Evolutionary conservation across 176 grass and related monocot species (phyloP).

Genomic region (Leersia perrieri): DNA sequence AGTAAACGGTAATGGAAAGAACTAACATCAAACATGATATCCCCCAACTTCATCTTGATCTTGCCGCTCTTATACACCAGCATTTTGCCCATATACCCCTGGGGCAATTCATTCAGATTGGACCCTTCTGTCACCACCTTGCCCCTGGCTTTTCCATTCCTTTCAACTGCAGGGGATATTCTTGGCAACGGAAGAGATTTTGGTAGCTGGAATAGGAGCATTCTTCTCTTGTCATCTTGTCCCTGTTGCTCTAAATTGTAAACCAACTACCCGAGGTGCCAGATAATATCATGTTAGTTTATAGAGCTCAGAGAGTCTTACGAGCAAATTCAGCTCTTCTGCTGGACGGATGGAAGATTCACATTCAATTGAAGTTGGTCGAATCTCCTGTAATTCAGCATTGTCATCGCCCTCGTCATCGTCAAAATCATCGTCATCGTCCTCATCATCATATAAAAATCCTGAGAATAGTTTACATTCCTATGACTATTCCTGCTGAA

Average conservation of each 20-base stretch:
- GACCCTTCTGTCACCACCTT: constrained; percentile 52
- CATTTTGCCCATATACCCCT: constrained; percentile 73
- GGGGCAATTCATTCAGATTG: constrained; percentile 60
- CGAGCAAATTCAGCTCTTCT: constrained; percentile 61
- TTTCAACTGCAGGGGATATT: constrained; percentile 33
- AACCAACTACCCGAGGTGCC: not conserved
- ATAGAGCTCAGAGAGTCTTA: constrained; percentile 25
- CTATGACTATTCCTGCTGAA: not conserved
- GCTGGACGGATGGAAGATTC: constrained; percentile 47
- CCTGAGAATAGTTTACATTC: constrained; percentile 30
- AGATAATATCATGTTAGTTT: not conserved
- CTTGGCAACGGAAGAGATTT: constrained; percentile 53
- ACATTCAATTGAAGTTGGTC: constrained; percentile 52
- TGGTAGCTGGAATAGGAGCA: constrained; percentile 75
- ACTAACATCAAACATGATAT: constrained; percentile 72
- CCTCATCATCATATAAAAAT: not conserved
- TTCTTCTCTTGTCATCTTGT: constrained; percentile 36
- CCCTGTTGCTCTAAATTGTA: constrained; percentile 36
- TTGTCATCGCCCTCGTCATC: not conserved
- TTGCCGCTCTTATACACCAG: constrained; percentile 75
- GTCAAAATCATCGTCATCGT: not conserved
- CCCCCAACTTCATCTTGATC: constrained; percentile 87
- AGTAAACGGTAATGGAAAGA: not conserved
- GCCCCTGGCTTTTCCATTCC: constrained; percentile 31
- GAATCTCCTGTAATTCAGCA: constrained; percentile 41